A percentile compares a stretch with the other conserved stretches of the same genome.
phyloP scores from a whole-genome alignment of 495 filamentous ascomycete species.

The Haplographium delicatum region DNA sequence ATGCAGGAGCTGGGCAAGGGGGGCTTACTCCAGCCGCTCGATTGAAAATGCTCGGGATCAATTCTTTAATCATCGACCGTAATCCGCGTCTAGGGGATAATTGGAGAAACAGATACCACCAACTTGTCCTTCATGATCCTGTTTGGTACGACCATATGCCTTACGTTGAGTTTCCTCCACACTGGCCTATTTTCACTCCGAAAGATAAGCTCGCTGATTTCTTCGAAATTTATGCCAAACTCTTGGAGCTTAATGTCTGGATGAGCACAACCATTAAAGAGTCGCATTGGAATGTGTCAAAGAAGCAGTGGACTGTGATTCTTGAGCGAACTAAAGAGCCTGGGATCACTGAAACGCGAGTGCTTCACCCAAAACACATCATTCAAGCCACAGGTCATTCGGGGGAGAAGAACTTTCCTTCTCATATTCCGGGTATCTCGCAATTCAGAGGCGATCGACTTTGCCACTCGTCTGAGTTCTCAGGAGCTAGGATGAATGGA shows the following conservation, averaged over 20 bases:
- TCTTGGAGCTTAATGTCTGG: slow-evolving; percentile 66
- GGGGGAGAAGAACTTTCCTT: slow-evolving; percentile 58
- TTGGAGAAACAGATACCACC: slow-evolving; percentile 52
- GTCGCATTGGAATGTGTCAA: slow-evolving; percentile 42
- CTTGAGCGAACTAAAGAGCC: slow-evolving; percentile 38
- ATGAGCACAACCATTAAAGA: slow-evolving; percentile 35
- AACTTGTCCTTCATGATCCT: slow-evolving; percentile 56
- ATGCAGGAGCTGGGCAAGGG: slow-evolving; percentile 32
- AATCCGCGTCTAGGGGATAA: slow-evolving; percentile 62
- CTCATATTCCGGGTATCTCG: slow-evolving; percentile 53
- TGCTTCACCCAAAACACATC: slow-evolving; percentile 51
- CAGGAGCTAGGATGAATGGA: slow-evolving; percentile 44
- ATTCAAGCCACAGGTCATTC: slow-evolving; percentile 61
- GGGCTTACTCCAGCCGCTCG: slow-evolving; percentile 54
- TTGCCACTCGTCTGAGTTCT: slow-evolving; percentile 69
- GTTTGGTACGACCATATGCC: slow-evolving; percentile 63
- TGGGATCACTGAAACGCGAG: slow-evolving; percentile 11
- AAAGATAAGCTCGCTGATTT: slow-evolving; percentile 70
- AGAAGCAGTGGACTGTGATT: slow-evolving; percentile 49
- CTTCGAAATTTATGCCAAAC: slow-evolving; percentile 59
- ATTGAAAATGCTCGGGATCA: slow-evolving; percentile 54
- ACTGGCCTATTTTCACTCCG: slow-evolving; percentile 58
- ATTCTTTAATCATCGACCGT: slow-evolving; percentile 52
- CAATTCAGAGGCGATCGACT: slow-evolving; percentile 53
- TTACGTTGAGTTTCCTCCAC: slow-evolving; percentile 55